Conservation (phyloP, 768 basidiomycete genomes). For the Filobasidium wieringae region DNA sequence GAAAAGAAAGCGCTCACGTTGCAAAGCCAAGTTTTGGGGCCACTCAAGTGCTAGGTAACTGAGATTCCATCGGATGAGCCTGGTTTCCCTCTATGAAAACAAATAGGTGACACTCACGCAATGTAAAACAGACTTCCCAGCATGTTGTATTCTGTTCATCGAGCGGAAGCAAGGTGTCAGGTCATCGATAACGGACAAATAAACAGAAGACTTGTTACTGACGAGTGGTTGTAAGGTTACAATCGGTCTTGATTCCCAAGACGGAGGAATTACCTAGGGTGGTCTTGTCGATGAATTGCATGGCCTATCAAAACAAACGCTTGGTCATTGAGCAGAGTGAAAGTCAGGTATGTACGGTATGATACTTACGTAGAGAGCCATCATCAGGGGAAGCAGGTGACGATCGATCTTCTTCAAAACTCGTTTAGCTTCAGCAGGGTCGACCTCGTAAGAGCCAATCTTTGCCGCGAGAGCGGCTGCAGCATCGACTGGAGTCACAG, state of each 20-base stretch:
- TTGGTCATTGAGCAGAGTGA: too few species aligned
- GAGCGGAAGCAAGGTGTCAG: too few species aligned
- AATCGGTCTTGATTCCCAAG: slow-evolving; percentile 24
- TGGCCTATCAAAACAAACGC: too few species aligned
- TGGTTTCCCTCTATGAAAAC: too few species aligned
- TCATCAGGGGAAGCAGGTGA: slow-evolving; percentile 16
- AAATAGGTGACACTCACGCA: too few species aligned
- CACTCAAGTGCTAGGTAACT: slow-evolving; percentile 25
- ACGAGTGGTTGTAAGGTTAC: slow-evolving; percentile 4
- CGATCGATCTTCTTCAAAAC: slow-evolving; percentile 24
- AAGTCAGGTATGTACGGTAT: too few species aligned
- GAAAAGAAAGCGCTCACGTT: slow-evolving; percentile 9
- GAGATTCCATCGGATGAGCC: too few species aligned
- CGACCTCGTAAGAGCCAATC: slow-evolving; percentile 19
- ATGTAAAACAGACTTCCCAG: slow-evolving; percentile 23
- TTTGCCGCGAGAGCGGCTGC: slow-evolving; percentile 26
- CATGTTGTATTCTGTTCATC: slow-evolving; percentile 16
- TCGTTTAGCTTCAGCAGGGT: slow-evolving; percentile 14
- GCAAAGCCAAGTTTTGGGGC: slow-evolving; percentile 25
- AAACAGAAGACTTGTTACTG: too few species aligned
- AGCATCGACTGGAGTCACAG: slow-evolving; percentile 4
- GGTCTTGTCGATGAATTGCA: slow-evolving; percentile 28
- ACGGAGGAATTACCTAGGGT: slow-evolving; percentile 22
- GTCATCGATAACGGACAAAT: too few species aligned
- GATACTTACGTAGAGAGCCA: slow-evolving; percentile 22